Percentiles rank a stretch among this genome's conserved stretches.
phyloP scores from a whole-genome alignment of 1,284 basidiomycete genomes.

The Wallemia hederae region DNA sequence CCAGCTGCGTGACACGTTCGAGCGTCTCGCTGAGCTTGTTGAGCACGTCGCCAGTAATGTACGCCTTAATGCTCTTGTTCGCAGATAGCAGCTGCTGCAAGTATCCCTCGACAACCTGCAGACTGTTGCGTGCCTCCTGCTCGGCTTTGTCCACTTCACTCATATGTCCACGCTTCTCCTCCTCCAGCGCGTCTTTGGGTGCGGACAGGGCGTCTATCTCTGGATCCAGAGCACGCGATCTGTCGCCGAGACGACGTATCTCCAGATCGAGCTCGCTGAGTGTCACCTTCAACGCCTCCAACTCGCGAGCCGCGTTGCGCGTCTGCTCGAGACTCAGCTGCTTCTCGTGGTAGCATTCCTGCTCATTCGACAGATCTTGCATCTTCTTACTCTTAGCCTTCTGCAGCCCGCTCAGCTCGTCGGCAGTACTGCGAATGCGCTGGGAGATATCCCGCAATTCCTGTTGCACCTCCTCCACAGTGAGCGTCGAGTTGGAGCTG shows the following conservation, averaged over 20 bases:
- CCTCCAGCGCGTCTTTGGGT: background rate
- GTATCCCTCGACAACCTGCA: background rate
- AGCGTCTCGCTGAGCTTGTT: constrained; percentile 8
- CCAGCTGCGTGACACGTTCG: constrained; percentile 6
- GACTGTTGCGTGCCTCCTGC: background rate
- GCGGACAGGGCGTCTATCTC: background rate
- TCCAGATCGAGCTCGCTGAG: background rate
- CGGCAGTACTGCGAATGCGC: background rate
- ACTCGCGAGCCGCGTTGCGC: background rate
- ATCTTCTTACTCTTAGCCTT: constrained; percentile 6
- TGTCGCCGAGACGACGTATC: background rate
- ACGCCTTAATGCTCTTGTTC: constrained; percentile 11
- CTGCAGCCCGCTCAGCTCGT: background rate
- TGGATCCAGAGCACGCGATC: background rate
- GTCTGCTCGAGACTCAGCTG: constrained; percentile 2
- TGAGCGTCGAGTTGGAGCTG: constrained; percentile 42
- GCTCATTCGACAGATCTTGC: constrained; percentile 3
- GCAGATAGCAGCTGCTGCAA: background rate
- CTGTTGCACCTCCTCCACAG: constrained; percentile 49
- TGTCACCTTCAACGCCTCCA: background rate
- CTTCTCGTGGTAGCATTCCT: constrained; percentile 4
- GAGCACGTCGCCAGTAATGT: constrained; percentile 7
- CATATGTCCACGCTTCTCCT: background rate
- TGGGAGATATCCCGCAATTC: constrained; percentile 21
- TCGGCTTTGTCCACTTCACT: background rate